Conservation (phyloP, 2,329 filamentous ascomycete species). For the Aspergillus hiratsukae region DNA sequence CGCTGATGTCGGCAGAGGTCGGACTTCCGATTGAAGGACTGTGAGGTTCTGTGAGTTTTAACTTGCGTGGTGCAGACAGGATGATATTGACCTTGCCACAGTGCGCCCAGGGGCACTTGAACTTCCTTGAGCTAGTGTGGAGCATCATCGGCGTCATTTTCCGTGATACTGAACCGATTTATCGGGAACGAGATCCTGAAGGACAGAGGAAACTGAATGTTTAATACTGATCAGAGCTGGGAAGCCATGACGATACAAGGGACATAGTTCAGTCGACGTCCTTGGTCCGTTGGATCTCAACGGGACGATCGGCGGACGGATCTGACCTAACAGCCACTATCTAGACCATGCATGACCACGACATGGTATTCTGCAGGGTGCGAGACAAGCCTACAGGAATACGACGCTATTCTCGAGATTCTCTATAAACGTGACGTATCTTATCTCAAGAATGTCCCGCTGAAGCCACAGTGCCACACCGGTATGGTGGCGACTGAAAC, state of each 20-base stretch:
- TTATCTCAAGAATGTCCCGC: neutral
- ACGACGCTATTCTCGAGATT: neutral
- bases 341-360: neutral
- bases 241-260: neutral
- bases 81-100: neutral
- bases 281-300: neutral
- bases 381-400: neutral
- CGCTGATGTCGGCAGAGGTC: constrained; percentile 45
- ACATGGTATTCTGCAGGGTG: neutral
- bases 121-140: neutral
- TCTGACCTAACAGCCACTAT: neutral
- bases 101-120: neutral
- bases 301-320: neutral
- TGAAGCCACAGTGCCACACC: neutral
- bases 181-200: neutral
- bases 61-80: neutral
- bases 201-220: neutral
- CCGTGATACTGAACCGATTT: neutral
- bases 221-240: neutral
- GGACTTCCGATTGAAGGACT: constrained; percentile 48
- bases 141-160: neutral
- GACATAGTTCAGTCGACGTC: neutral
- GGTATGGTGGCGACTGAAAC: neutral
- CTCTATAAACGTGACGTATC: neutral
- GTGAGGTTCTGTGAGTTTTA: neutral